Conservation (phyloP, 2,329 filamentous ascomycete genomes). For the Colletotrichum sp. region DNA sequence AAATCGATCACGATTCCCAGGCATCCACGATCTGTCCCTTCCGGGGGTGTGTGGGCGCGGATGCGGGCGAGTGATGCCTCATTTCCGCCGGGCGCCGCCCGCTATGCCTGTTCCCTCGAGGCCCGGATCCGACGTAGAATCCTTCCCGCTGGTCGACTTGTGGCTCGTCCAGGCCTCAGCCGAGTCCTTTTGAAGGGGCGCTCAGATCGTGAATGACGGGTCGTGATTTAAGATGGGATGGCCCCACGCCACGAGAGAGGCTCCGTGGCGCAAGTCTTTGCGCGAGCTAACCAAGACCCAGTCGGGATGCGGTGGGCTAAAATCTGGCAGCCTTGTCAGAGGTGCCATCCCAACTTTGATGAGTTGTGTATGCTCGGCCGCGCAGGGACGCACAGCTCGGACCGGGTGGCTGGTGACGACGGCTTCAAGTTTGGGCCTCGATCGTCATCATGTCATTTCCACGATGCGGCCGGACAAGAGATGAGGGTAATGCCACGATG, state of each 20-base stretch:
- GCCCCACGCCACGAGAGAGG: neutral
- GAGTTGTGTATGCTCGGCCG: neutral
- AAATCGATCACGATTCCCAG: neutral
- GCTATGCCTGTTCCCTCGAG: neutral
- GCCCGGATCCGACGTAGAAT: neutral
- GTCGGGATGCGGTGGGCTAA: neutral
- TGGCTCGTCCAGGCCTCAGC: neutral
- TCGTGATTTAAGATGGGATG: neutral
- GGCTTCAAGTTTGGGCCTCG: neutral
- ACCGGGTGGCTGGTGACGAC: conserved; percentile 8
- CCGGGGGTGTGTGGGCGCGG: neutral
- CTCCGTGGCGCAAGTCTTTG: neutral
- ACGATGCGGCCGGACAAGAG: neutral
- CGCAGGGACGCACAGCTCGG: neutral
- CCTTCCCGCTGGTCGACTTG: neutral
- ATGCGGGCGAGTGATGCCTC: neutral
- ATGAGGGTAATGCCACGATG: neutral
- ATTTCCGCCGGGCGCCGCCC: neutral
- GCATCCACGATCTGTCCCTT: neutral
- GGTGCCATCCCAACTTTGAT: conserved; percentile 12
- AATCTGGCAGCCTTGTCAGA: conserved; percentile 13
- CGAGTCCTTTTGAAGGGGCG: neutral
- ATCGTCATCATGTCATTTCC: neutral
- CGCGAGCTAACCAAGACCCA: neutral
- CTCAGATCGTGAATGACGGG: neutral